Conservation (phyloP, 257 asterid genomes). For the Verbascum thapsus region DNA sequence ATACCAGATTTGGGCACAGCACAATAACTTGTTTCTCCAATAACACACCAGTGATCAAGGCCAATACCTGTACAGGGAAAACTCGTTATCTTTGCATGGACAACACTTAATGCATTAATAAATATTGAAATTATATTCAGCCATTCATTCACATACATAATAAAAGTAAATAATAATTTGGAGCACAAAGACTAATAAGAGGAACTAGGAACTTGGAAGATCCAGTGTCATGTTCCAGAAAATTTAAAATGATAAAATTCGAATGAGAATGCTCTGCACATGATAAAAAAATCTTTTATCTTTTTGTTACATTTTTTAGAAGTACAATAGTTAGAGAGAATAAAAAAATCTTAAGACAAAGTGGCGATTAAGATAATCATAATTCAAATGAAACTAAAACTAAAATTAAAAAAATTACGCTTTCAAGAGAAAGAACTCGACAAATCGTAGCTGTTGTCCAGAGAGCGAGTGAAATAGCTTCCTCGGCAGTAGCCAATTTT, state of each 20-base stretch:
- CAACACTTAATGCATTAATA: slow-evolving; percentile 20
- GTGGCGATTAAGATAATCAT: slow-evolving; percentile 18
- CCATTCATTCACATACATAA: not conserved
- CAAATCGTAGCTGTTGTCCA: slow-evolving; percentile 90
- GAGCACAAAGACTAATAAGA: not conserved
- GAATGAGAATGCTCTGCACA: not conserved
- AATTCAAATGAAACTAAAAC: slow-evolving; percentile 19
- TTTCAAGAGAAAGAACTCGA: slow-evolving; percentile 89
- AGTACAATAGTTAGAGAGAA: slow-evolving; percentile 15
- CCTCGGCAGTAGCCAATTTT: slow-evolving; percentile 81
- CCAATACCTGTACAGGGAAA: slow-evolving; percentile 58
- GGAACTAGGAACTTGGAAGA: not conserved
- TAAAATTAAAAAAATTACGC: slow-evolving; percentile 44
- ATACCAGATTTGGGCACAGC: slow-evolving; percentile 90
- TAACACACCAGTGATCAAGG: slow-evolving; percentile 76
- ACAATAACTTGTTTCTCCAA: slow-evolving; percentile 84
- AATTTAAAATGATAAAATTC: not conserved
- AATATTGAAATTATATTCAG: not conserved
- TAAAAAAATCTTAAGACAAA: not conserved
- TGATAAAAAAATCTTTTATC: not conserved
- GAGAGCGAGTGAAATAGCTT: slow-evolving; percentile 78
- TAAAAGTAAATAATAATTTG: not conserved
- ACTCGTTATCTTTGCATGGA: slow-evolving; percentile 19
- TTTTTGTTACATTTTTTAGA: not conserved
- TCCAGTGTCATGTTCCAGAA: not conserved